phyloP scores from a whole-genome alignment of 148 eudicot species.

The Camellia sinensis region DNA sequence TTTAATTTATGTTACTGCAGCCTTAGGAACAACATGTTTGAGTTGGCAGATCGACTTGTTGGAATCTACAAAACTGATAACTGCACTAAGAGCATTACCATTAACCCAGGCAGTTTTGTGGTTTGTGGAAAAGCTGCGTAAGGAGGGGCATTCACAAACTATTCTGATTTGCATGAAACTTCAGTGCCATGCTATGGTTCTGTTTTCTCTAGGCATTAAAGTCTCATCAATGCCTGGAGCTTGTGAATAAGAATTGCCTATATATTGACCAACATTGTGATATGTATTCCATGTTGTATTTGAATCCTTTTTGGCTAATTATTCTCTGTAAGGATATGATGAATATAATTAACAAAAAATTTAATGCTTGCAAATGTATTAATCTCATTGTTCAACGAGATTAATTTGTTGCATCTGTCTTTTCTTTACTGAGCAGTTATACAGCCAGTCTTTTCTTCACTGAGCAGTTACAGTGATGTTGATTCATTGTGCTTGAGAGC shows the following conservation, averaged over 20 bases:
- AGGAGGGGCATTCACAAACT: constrained; percentile 14
- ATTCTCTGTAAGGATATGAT: not conserved
- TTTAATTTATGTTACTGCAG: constrained; percentile 43
- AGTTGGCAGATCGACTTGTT: constrained; percentile 94
- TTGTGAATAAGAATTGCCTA: not conserved
- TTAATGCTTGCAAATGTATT: not conserved
- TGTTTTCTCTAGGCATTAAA: constrained; percentile 8
- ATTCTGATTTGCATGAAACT: not conserved
- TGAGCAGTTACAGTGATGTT: not conserved
- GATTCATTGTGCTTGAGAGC: not conserved
- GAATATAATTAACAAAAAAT: not conserved
- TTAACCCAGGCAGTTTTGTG: constrained; percentile 81
- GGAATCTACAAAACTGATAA: constrained; percentile 98
- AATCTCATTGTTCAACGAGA: not conserved
- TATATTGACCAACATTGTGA: not conserved
- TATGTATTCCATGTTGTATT: not conserved
- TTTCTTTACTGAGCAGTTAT: not conserved
- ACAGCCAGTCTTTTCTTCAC: not conserved
- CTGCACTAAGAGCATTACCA: constrained; percentile 94
- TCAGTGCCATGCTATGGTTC: not conserved
- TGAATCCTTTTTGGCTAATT: not conserved
- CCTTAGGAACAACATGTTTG: constrained; percentile 97
- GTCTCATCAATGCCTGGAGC: not conserved
- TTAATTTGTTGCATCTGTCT: not conserved
- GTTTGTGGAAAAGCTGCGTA: constrained; percentile 67